Base-by-base conservation (phyloP, 345 rosid species). In the Salix koriyanagi region DNA sequence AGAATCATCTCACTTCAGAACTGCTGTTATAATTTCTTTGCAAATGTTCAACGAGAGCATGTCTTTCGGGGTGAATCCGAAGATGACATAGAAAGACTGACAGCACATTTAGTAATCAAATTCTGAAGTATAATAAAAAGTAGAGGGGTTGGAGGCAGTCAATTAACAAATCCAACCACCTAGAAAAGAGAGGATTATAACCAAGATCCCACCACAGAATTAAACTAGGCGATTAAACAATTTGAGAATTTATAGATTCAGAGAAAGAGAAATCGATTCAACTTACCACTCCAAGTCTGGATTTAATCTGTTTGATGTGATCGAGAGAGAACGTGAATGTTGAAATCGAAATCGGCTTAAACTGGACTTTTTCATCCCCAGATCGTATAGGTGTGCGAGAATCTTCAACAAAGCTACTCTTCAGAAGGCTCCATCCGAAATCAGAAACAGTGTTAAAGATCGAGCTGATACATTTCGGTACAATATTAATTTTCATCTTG, bases 351-450 rank as follows among this genome's bases (percentile, higher is more conserved):
- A 86, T 62, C 0, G 90, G 87, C 82, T 67, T 77, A 56, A 81
- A 86, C 73, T 83, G 82, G 3, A 82, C 87, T 0, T 82, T 83
- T n/a, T 62, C 42, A 6, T 50, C 70, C 8, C 85, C 88, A 4
- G 88, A 84, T 58, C 87, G 77, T 8, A 87, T 84, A 1, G 81
- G 79, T 2, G 83, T 70, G 21, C 18, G 25, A 52, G 75, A 87
- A 74, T 89, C 92, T 50, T 83, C 76, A 42, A 84, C 36, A 5
- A 71, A 74, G 18, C 70, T 76, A 48, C 90, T 89, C 83, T 87
- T 86, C 72, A 80, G 39, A 50, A 85, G 71, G 69, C 87, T 82
- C 81, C 82, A 81, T 1, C 78, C 79, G 14, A 89, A 87, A 78
- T 87, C 88, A 12, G 65, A 60, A 1, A 87, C 1, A 0, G 88